phyloP scores from a whole-genome alignment of 805 yeast genomes.

The Wickerhamomyces sydowiorum region DNA sequence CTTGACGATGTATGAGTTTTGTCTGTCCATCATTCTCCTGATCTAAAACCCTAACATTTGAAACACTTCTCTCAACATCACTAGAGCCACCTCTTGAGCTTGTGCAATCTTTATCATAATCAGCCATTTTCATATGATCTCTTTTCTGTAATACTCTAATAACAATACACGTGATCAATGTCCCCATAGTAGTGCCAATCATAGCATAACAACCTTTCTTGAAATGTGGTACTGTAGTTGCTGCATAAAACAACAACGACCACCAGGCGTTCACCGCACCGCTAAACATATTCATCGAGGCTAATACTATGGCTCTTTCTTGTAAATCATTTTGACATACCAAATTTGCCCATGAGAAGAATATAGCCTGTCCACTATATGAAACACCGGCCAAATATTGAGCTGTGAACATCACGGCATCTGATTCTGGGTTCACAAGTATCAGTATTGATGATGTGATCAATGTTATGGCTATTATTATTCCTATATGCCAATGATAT shows the following conservation, averaged over 20 bases:
- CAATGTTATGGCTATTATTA: slow-evolving; percentile 36
- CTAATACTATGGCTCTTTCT: slow-evolving; percentile 59
- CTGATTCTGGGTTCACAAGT: slow-evolving; percentile 32
- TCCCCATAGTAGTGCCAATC: slow-evolving; percentile 43
- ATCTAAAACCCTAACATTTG: too few relatives aligned
- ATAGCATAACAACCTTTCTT: slow-evolving; percentile 51
- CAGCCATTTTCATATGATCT: slow-evolving; percentile 24
- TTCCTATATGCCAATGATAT: slow-evolving; percentile 48
- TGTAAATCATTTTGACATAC: slow-evolving; percentile 54
- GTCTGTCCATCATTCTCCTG: too few relatives aligned
- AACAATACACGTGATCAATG: slow-evolving; percentile 32
- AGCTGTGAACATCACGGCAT: slow-evolving; percentile 40
- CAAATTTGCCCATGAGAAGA: slow-evolving; percentile 60
- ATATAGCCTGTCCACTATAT: slow-evolving; percentile 55
- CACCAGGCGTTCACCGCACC: slow-evolving; percentile 64
- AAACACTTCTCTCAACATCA: too few relatives aligned
- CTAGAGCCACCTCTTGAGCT: too few relatives aligned
- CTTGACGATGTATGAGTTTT: too few relatives aligned
- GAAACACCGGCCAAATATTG: slow-evolving; percentile 50
- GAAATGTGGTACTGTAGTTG: slow-evolving; percentile 45
- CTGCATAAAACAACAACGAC: slow-evolving; percentile 47
- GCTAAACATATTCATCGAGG: slow-evolving; percentile 61
- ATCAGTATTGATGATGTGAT: slow-evolving; percentile 43
- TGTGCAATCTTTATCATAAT: too few relatives aligned
- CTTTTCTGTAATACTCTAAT: slow-evolving; percentile 39